Evolutionary conservation across 257 asterid genomes (phyloP).

Genomic region (Parsonsia alboflavescens): DNA sequence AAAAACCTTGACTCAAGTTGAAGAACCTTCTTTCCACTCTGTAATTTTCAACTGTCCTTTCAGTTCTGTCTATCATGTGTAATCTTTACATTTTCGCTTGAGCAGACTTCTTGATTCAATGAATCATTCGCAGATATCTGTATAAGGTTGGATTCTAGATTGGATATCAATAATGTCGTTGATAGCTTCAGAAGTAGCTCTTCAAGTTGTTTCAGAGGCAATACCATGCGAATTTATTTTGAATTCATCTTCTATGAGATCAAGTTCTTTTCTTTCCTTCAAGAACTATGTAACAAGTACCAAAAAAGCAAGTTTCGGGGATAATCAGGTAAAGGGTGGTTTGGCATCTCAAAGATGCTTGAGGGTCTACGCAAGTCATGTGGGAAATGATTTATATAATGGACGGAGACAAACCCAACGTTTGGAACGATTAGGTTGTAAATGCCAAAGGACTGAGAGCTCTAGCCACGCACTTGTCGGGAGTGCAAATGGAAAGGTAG

Average conservation of each 20-base stretch:
- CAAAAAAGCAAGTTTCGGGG: constrained; percentile 15
- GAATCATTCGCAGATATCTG: background rate
- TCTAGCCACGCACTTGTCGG: constrained; percentile 32
- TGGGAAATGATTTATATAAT: constrained; percentile 10
- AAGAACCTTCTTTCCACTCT: background rate
- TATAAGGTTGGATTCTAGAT: constrained; percentile 9
- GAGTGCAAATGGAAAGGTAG: constrained; percentile 30
- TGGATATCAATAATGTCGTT: constrained; percentile 23
- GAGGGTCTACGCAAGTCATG: constrained; percentile 20
- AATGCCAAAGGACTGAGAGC: constrained; percentile 47
- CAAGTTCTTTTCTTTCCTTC: constrained; percentile 33
- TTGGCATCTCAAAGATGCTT: constrained; percentile 9
- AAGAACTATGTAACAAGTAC: constrained; percentile 19
- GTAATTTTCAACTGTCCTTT: background rate
- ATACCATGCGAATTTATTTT: constrained; percentile 27
- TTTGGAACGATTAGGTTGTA: constrained; percentile 38
- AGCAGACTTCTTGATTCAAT: constrained; percentile 11
- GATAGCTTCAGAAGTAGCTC: constrained; percentile 47
- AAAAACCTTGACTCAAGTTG: constrained; percentile 8
- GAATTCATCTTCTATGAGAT: constrained; percentile 20
- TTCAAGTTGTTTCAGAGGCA: constrained; percentile 34
- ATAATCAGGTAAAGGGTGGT: constrained; percentile 20
- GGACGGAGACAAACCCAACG: constrained; percentile 13
- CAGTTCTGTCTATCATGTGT: background rate
- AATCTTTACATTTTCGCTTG: background rate